These are phyloP conservation scores for Macaranga tanarius DNA, from an alignment of 441 rosid genomes.

Conservation along the genomic window DNA sequence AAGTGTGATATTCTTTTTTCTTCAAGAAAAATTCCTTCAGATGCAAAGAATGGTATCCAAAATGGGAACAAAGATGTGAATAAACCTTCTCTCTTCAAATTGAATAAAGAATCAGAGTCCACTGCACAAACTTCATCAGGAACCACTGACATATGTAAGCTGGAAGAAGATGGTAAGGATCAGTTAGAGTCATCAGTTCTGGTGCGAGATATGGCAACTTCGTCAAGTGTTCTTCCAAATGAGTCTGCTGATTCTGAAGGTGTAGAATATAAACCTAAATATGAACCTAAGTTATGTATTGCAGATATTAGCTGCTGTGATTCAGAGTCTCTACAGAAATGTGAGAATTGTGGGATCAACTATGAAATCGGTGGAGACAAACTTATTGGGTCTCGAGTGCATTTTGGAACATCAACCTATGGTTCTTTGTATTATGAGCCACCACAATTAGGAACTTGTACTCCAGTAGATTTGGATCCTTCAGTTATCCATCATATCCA, in stretches of 20 bases:
- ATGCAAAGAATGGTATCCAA: constrained; percentile 43
- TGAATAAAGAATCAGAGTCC: constrained; percentile 49
- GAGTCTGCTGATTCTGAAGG: constrained; percentile 52
- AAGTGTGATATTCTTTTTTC: constrained; percentile 39
- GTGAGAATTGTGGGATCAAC: constrained; percentile 32
- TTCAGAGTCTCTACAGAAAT: constrained; percentile 39
- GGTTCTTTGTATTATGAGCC: constrained; percentile 57
- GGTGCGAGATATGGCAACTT: constrained; percentile 43
- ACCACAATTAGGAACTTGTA: constrained; percentile 36
- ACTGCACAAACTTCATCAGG: constrained; percentile 53
- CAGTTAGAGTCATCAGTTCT: constrained; percentile 41
- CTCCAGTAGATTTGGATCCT: constrained; percentile 39
- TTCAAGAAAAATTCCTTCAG: constrained; percentile 70
- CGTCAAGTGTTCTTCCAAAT: constrained; percentile 38
- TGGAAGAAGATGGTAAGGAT: constrained; percentile 52
- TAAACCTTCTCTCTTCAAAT: constrained; percentile 35
- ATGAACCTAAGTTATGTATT: constrained; percentile 32
- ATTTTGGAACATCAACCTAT: constrained; percentile 41
- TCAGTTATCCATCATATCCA: constrained; percentile 31
- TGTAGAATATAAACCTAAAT: constrained; percentile 43
- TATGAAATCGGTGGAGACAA: constrained; percentile 30
- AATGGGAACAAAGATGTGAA: constrained; percentile 40
- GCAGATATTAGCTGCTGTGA: constrained; percentile 32
- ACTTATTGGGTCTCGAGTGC: constrained; percentile 32
- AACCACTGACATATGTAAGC: constrained; percentile 41